phyloP scores from a whole-genome alignment of 2,329 filamentous ascomycete genomes.

The Sporothrix luriei region DNA sequence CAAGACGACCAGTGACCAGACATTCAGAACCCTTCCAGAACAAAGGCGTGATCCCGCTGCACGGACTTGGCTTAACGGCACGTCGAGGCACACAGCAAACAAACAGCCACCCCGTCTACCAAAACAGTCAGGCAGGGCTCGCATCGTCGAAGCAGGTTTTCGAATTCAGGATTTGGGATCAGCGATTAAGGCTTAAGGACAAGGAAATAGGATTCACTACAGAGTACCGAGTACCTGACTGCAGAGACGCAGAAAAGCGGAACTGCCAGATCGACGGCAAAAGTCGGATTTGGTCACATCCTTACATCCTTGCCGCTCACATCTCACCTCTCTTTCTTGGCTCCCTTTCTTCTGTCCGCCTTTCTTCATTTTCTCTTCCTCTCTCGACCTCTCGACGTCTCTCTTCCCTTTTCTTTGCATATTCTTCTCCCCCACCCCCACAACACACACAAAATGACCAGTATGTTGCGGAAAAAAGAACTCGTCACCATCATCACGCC shows the following conservation, averaged over 20 bases:
- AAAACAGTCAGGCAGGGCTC: background rate
- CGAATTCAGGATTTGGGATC: background rate
- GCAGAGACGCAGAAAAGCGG: slow-evolving; percentile 7
- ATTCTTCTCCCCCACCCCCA: background rate
- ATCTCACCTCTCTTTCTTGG: background rate
- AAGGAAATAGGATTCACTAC: no score
- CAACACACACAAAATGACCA: slow-evolving; percentile 24
- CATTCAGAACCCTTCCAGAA: background rate
- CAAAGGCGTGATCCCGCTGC: background rate
- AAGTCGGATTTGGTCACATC: slow-evolving; percentile 10
- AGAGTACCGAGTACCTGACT: background rate
- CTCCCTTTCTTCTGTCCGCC: background rate
- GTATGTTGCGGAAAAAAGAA: slow-evolving; percentile 61
- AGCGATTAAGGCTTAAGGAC: no score
- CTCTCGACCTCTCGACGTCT: no score
- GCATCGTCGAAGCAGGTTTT: background rate
- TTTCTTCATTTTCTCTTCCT: background rate
- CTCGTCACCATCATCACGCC: slow-evolving; percentile 70
- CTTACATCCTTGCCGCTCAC: slow-evolving; percentile 9
- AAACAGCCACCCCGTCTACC: background rate
- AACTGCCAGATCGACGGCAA: slow-evolving; percentile 15
- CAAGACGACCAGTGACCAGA: background rate
- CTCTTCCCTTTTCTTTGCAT: background rate
- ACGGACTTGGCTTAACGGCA: background rate
- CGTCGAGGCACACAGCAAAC: slow-evolving; percentile 2